phyloP scores from a whole-genome alignment of 306 rosid species.

The Ormosia emarginata region DNA sequence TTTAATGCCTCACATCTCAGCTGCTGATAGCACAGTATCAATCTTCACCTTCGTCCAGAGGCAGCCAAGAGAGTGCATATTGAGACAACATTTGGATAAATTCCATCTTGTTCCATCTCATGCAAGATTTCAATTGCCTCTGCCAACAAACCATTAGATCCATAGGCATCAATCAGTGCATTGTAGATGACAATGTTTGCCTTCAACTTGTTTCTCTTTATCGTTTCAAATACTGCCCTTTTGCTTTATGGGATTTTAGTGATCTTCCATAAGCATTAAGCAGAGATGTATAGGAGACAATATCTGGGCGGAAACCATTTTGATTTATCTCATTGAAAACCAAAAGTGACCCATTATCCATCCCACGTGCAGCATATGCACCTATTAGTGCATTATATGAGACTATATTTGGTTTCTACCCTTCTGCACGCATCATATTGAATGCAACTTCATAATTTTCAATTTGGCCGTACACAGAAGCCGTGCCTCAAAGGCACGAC shows the following conservation, averaged over 20 bases:
- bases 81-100: slow-evolving; percentile 87
- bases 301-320: slow-evolving; percentile 71
- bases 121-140: slow-evolving; percentile 76
- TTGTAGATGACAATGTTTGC: slow-evolving; percentile 87
- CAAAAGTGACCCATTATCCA: slow-evolving; percentile 59
- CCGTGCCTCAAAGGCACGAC: no score
- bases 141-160: slow-evolving; percentile 75
- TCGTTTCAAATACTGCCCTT: slow-evolving; percentile 60
- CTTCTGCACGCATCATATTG: slow-evolving; percentile 76
- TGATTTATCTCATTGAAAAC: slow-evolving; percentile 68
- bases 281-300: slow-evolving; percentile 84
- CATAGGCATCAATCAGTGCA: slow-evolving; percentile 89
- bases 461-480: slow-evolving; percentile 71
- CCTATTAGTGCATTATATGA: slow-evolving; percentile 77
- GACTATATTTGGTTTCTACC: slow-evolving; percentile 73
- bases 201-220: slow-evolving; percentile 63
- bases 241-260: slow-evolving; percentile 66
- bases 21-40: slow-evolving; percentile 81
- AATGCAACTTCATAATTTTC: slow-evolving; percentile 72
- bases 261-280: slow-evolving; percentile 91
- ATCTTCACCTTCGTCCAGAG: slow-evolving; percentile 92
- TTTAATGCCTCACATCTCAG: slow-evolving; percentile 76
- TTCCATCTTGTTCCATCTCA: slow-evolving; percentile 82
- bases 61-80: slow-evolving; percentile 89
- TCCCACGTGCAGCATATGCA: slow-evolving; percentile 84